Conservation (phyloP, 2,329 filamentous ascomycete genomes). For the Arachnomyces sp. region DNA sequence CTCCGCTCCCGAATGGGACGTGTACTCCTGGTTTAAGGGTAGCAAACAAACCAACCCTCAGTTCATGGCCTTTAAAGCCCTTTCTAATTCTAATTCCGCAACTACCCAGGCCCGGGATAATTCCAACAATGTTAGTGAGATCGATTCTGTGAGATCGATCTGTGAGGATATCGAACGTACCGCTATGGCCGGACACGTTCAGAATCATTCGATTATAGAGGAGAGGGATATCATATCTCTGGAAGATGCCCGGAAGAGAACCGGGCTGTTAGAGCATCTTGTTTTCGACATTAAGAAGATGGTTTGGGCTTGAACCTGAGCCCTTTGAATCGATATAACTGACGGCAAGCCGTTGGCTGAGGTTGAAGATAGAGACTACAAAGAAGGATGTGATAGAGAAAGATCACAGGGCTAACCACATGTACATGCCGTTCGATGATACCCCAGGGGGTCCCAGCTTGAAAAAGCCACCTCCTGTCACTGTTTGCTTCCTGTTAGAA, state of each 20-base stretch:
- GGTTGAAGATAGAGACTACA: neutral
- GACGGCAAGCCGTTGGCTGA: neutral
- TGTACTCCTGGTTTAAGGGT: slow-evolving; percentile 35
- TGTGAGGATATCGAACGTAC: slow-evolving; percentile 70
- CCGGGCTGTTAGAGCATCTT: slow-evolving; percentile 75
- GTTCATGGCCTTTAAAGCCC: slow-evolving; percentile 38
- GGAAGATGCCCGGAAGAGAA: slow-evolving; percentile 77
- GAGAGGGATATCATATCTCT: slow-evolving; percentile 71
- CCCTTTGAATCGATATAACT: neutral
- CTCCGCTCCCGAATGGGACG: slow-evolving; percentile 28
- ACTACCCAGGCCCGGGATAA: slow-evolving; percentile 13
- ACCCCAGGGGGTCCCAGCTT: too few species aligned
- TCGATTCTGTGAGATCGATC: slow-evolving; percentile 54
- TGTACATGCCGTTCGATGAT: too few species aligned
- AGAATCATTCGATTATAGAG: slow-evolving; percentile 37
- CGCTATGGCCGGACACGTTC: slow-evolving; percentile 41
- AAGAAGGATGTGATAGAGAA: too few species aligned
- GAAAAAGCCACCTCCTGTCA: too few species aligned
- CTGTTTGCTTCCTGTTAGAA: too few species aligned
- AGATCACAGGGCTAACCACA: too few species aligned
- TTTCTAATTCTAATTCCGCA: slow-evolving; percentile 28
- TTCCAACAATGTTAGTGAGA: slow-evolving; percentile 34
- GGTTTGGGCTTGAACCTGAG: slow-evolving; percentile 61
- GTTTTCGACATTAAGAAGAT: slow-evolving; percentile 89
- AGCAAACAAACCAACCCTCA: slow-evolving; percentile 23